Base-by-base conservation (phyloP, 2,329 filamentous ascomycete genomes). In the Elsinoe arachidis region DNA sequence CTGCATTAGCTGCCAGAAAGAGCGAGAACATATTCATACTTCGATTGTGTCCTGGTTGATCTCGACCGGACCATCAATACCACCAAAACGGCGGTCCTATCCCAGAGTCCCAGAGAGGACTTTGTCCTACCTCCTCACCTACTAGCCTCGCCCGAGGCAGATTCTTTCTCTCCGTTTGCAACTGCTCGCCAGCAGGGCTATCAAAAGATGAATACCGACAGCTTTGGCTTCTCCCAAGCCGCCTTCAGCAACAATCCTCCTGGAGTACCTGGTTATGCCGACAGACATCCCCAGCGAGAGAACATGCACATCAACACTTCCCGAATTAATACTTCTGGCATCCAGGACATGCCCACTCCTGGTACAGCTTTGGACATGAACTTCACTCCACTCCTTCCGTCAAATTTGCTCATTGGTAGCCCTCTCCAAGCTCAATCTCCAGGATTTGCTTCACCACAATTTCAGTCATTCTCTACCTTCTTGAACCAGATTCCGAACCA, bases 341-440 rank as follows among this genome's bases (percentile, higher is more conserved):
- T 75, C 59, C 81, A 80, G 66, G 90, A 95, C 63, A 83, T 96
- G 82, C 80, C 87, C 63, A 92, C 88, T 21, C 91, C 93, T 14
- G 90, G 88, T 43, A 92, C 90, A 55, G 90, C 82, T 43, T 95
- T 90, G 69, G 93, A 97, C 69, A 96, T 97, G 92, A 93, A 97
- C 75, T 97, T 96, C 74, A 96, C 93, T 10, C 92, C 93, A 63
- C 81, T 99, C 63, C 83, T 99, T 37, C 93, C 93, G 35, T 97
- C 92, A 34, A 90, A 96, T 74, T 79, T 99, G 65, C 83, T 99
- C 23, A 86, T 97, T 53, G 93, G 93, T 49, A 96, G 90, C 73
- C 93, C 93, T 15, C 97, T 97, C 75, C 93, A 97, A 74, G 90
- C 93, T 12, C 93, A 91, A 41, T 96, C 89, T 4, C 92, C 87